Conservation (phyloP, 108 stramenopile genomes). For the Mediolabrus comicus region DNA sequence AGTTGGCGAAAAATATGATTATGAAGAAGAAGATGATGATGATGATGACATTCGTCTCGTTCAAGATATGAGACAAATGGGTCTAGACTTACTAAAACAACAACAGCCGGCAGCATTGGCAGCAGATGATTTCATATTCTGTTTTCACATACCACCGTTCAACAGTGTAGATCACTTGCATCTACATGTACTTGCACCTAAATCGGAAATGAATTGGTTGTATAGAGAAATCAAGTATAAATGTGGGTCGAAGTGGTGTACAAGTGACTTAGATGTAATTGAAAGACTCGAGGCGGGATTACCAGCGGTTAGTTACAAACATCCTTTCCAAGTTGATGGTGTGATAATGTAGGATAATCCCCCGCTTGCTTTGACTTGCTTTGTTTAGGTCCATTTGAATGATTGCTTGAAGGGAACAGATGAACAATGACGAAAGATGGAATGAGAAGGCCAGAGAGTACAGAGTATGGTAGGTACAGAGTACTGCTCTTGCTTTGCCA, state of each 20-base stretch:
- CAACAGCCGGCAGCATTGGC: slow-evolving; percentile 43
- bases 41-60: slow-evolving; percentile 42
- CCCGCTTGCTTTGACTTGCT: too few relatives aligned
- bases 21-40: background rate
- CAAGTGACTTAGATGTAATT: slow-evolving; percentile 34
- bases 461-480: background rate
- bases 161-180: slow-evolving; percentile 74
- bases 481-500: too few relatives aligned
- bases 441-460: background rate
- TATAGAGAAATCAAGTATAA: slow-evolving; percentile 55
- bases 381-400: too few relatives aligned
- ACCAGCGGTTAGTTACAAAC: slow-evolving; percentile 31
- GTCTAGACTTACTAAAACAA: slow-evolving; percentile 37
- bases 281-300: slow-evolving; percentile 33
- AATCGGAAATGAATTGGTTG: slow-evolving; percentile 46
- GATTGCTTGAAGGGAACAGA: background rate
- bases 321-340: background rate
- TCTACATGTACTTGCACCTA: slow-evolving; percentile 77
- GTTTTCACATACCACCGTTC: slow-evolving; percentile 77
- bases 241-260: slow-evolving; percentile 52
- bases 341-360: too few relatives aligned
- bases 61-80: slow-evolving; percentile 57
- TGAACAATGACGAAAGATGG: background rate
- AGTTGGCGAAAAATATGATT: background rate
- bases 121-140: slow-evolving; percentile 54